Conservation (phyloP, 108 stramenopile genomes). For the Asterionellopsis glacialis region DNA sequence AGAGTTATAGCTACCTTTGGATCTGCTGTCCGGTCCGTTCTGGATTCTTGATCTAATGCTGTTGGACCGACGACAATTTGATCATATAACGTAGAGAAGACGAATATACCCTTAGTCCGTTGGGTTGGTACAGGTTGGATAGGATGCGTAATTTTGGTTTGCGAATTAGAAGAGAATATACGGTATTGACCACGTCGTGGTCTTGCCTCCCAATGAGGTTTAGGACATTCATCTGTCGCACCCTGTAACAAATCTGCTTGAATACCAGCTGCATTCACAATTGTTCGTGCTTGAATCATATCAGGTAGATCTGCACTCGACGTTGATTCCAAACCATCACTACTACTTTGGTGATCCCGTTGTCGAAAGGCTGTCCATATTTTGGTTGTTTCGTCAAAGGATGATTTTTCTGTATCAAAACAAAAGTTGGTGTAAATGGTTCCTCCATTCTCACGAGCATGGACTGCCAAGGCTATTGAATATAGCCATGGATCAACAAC, state of each 20-base stretch:
- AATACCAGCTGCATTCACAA: conserved; percentile 65
- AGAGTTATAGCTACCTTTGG: conserved; percentile 35
- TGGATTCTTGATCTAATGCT: conserved; percentile 57
- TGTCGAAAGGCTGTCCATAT: conserved; percentile 30
- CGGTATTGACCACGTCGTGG: conserved; percentile 73
- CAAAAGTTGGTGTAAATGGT: conserved; percentile 27
- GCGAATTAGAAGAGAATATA: conserved; percentile 27
- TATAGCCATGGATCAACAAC: conserved; percentile 85
- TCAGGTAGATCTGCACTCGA: not conserved
- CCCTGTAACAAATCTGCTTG: conserved; percentile 43
- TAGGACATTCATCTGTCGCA: not conserved
- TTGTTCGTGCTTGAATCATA: conserved; percentile 21
- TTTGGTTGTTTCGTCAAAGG: conserved; percentile 22
- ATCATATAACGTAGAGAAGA: conserved; percentile 67
- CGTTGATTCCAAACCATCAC: not conserved
- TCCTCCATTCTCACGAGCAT: conserved; percentile 64
- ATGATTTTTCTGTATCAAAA: conserved; percentile 27
- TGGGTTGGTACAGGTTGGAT: conserved; percentile 81
- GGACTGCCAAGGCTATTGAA: conserved; percentile 59
- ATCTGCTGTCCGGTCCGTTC: conserved; percentile 47
- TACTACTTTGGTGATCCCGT: not conserved
- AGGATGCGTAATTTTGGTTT: conserved; percentile 40
- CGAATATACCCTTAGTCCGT: conserved; percentile 74
- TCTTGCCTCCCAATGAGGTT: conserved; percentile 26
- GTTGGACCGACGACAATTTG: conserved; percentile 86